Evolutionary conservation across 306 rosid genomes (phyloP).

Genomic region (Prunus kanzakura): DNA sequence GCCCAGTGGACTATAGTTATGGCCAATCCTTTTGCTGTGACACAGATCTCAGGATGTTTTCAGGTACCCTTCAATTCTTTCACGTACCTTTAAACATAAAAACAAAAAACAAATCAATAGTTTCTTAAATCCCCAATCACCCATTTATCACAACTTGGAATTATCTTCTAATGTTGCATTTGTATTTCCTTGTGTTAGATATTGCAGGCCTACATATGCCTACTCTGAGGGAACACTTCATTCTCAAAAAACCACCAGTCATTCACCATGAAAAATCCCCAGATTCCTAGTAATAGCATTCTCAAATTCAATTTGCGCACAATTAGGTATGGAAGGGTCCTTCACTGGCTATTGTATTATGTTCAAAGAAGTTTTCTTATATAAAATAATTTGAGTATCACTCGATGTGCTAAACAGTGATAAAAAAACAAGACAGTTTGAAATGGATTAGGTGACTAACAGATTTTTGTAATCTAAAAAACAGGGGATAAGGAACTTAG

Average conservation of each 20-base stretch:
- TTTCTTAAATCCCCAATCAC: no score
- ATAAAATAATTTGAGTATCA: background rate
- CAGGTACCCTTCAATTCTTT: slow-evolving; percentile 35
- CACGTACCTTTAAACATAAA: no score
- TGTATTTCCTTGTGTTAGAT: slow-evolving; percentile 28
- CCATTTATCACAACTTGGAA: background rate
- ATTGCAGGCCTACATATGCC: slow-evolving; percentile 78
- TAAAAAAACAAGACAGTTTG: background rate
- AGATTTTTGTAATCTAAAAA: background rate
- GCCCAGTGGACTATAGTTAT: slow-evolving; percentile 70
- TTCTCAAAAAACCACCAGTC: slow-evolving; percentile 22
- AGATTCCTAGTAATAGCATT: background rate
- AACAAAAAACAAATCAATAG: no score
- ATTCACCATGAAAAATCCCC: background rate
- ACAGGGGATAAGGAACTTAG: background rate
- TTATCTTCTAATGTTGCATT: background rate
- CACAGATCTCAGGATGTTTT: slow-evolving; percentile 74
- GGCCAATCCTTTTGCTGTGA: slow-evolving; percentile 74
- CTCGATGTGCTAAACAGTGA: background rate
- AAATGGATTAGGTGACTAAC: background rate
- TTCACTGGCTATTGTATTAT: background rate
- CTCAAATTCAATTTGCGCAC: background rate
- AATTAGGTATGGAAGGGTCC: background rate
- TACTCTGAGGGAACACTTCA: slow-evolving; percentile 46
- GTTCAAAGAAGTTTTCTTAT: background rate